Evolutionary conservation across 2,329 filamentous ascomycete genomes (phyloP).

Genomic region (Fusarium sp.): DNA sequence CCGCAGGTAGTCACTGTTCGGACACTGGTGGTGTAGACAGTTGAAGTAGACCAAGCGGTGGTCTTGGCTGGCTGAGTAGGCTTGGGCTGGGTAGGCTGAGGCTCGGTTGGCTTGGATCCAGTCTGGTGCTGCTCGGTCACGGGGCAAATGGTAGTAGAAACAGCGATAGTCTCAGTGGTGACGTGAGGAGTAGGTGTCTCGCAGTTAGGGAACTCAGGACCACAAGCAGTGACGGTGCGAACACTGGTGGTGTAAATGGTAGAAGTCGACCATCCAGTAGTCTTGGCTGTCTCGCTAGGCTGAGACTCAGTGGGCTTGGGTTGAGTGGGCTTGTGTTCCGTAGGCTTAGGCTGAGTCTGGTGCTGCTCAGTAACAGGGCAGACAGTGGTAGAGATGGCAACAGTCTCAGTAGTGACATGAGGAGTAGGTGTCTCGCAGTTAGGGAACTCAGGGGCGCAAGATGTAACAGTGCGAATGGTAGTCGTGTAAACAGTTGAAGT

Average conservation of each 20-base stretch:
- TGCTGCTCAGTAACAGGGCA: conserved; percentile 31
- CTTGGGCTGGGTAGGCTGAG: background rate
- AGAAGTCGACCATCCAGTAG: conserved; percentile 22
- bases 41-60: conserved; percentile 12
- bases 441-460: conserved; percentile 10
- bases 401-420: conserved; percentile 29
- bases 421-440: conserved; percentile 13
- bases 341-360: conserved; percentile 5
- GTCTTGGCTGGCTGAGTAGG: background rate
- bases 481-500: conserved; percentile 37
- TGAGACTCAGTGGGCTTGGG: background rate
- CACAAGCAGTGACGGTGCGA: conserved; percentile 32
- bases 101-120: background rate
- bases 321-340: background rate
- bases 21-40: conserved; percentile 33
- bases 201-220: conserved; percentile 1
- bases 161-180: conserved; percentile 15
- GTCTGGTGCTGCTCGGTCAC: conserved; percentile 27
- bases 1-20: conserved; percentile 33
- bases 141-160: conserved; percentile 28
- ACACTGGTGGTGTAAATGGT: conserved; percentile 33
- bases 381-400: conserved; percentile 24
- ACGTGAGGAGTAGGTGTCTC: conserved; percentile 7
- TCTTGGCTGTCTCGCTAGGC: background rate
- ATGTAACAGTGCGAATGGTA: conserved; percentile 28